Percentiles rank a stretch among this genome's conserved stretches.
Evolutionary conservation across 1,284 basidiomycete genomes (phyloP).

Genomic region (Cryptococcus jaspeensis): DNA sequence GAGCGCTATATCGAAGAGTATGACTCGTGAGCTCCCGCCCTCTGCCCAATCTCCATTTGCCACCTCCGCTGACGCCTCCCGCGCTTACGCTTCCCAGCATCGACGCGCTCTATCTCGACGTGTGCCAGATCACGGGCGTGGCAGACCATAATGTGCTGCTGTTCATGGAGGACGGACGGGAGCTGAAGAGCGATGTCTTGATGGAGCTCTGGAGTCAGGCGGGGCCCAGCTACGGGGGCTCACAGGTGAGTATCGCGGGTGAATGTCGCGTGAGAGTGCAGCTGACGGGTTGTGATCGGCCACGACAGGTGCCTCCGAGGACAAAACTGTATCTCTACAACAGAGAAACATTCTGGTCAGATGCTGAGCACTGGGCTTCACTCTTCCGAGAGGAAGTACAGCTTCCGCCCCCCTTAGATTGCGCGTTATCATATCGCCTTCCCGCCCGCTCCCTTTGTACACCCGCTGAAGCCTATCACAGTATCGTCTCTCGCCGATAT

Average conservation of each 20-base stretch:
- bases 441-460: neutral
- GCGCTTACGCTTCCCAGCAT: slow-evolving; percentile 23
- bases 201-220: slow-evolving; percentile 41
- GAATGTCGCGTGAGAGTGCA: neutral
- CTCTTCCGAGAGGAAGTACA: slow-evolving; percentile 39
- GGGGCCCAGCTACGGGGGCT: slow-evolving; percentile 24
- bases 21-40: slow-evolving; percentile 31
- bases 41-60: neutral
- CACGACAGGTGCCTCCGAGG: neutral
- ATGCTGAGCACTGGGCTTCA: slow-evolving; percentile 39
- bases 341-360: slow-evolving; percentile 45
- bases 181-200: slow-evolving; percentile 38
- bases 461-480: neutral
- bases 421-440: slow-evolving; percentile 20
- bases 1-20: slow-evolving; percentile 33
- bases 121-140: slow-evolving; percentile 25
- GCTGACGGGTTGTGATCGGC: neutral
- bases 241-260: neutral
- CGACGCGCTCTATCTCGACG: slow-evolving; percentile 34
- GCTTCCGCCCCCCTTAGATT: slow-evolving; percentile 37
- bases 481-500: slow-evolving; percentile 14
- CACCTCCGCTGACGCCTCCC: neutral
- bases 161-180: slow-evolving; percentile 46
- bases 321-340: slow-evolving; percentile 42
- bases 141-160: slow-evolving; percentile 37